A percentile compares a stretch with the other conserved stretches of the same genome.
These are phyloP conservation scores for Didymella segeticola DNA, from an alignment of 2,329 filamentous ascomycete species.

Conservation along the genomic window DNA sequence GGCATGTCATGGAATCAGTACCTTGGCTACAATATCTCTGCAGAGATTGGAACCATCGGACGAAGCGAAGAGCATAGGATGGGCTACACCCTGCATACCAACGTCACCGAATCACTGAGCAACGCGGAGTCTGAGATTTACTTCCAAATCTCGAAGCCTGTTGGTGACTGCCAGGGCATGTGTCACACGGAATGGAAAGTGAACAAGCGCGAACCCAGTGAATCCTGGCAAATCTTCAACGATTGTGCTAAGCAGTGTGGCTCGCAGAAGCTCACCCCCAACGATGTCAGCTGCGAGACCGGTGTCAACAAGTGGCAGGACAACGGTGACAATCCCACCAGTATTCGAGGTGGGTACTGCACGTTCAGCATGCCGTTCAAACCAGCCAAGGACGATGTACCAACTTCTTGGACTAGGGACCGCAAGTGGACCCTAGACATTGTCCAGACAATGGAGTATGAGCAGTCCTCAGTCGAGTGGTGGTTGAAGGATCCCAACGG, in stretches of 20 bases:
- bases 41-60: not conserved
- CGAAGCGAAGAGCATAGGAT: not conserved
- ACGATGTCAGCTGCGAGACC: not conserved
- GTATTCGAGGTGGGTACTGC: slow-evolving; percentile 11
- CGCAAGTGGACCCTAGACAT: slow-evolving; percentile 23
- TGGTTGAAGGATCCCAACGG: slow-evolving; percentile 24
- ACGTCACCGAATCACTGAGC: not conserved
- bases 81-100: not conserved
- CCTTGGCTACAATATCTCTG: not conserved
- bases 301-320: slow-evolving; percentile 5
- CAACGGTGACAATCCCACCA: not conserved
- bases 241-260: slow-evolving; percentile 6
- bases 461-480: slow-evolving; percentile 21
- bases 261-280: not conserved
- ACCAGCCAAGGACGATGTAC: not conserved
- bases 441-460: slow-evolving; percentile 18
- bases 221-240: not conserved
- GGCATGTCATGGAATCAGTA: not conserved
- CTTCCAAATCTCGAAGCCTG: not conserved
- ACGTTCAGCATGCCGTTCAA: slow-evolving; percentile 2
- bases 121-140: not conserved
- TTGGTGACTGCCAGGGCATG: not conserved
- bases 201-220: not conserved
- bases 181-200: slow-evolving; percentile 2
- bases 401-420: not conserved